Percentiles rank a stretch among this genome's conserved stretches.
phyloP scores from a whole-genome alignment of 768 basidiomycete species.

The Melanogaster broomeanus region DNA sequence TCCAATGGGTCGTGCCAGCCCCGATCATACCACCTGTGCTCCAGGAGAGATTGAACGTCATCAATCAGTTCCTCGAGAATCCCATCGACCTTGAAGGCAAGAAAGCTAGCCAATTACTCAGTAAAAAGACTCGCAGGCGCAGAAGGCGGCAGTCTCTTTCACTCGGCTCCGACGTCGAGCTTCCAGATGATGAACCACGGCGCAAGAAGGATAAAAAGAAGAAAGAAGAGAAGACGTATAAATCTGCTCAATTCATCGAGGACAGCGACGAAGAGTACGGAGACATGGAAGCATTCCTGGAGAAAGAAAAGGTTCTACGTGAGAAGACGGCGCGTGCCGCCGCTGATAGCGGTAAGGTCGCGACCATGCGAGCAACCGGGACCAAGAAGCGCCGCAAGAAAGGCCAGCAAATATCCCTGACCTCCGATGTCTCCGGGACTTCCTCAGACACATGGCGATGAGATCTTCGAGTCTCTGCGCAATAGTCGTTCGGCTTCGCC shows the following conservation, averaged over 20 bases:
- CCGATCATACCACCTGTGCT: conserved; percentile 67
- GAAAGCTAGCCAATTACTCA: conserved; percentile 69
- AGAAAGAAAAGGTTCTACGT: conserved; percentile 64
- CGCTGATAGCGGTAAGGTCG: conserved; percentile 42
- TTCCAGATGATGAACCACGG: conserved; percentile 36
- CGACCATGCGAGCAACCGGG: conserved; percentile 47
- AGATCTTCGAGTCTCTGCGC: conserved; percentile 20
- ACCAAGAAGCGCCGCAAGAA: conserved; percentile 60
- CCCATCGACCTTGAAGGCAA: conserved; percentile 84
- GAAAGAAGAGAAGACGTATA: conserved; percentile 75
- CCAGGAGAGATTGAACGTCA: conserved; percentile 66
- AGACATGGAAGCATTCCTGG: conserved; percentile 82
- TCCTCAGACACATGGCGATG: conserved; percentile 27
- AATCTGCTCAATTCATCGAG: conserved; percentile 88
- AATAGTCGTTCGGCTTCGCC: conserved; percentile 27
- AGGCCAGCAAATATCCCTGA: conserved; percentile 38
- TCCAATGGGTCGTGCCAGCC: conserved; percentile 86
- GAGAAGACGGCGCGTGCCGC: conserved; percentile 51
- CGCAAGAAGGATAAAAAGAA: conserved; percentile 51
- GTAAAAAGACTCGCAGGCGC: conserved; percentile 57
- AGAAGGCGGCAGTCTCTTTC: conserved; percentile 52
- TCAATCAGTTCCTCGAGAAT: conserved; percentile 78
- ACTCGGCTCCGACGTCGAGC: conserved; percentile 44
- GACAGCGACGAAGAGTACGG: conserved; percentile 87
- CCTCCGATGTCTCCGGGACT: conserved; percentile 14